Evolutionary conservation across 495 filamentous ascomycete genomes (phyloP), one percentile per base, ranked within the genome.

Genomic region (Ascobolus immersus): DNA sequence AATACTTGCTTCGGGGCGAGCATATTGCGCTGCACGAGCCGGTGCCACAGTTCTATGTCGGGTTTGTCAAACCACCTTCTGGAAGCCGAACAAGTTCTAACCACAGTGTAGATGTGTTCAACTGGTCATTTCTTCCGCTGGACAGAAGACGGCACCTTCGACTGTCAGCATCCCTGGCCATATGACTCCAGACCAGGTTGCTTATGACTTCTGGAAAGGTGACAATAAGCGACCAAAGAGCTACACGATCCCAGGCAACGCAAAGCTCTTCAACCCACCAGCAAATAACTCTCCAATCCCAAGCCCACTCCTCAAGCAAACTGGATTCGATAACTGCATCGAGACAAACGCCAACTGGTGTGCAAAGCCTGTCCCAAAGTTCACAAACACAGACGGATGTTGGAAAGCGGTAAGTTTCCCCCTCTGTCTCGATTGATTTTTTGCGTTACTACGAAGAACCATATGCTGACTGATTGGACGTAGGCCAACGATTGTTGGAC

Each of bases 291-390:
- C n/a, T n/a, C n/a, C n/a, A n/a, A n/a, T n/a, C n/a, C n/a, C n/a
- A n/a, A n/a, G n/a, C n/a, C n/a, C n/a, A n/a, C n/a, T n/a, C n/a
- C n/a, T n/a, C n/a, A n/a, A n/a, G n/a, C n/a, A n/a, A n/a, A 54
- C 61, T 32, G 45, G 41, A 11, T 33, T 54, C 8, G 62, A 60
- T 21, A 46, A 50, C 30, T 75, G 65, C 47, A 54, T 73, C 20
- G 47, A 72, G 32, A 60, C 62, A 37, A 75, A 73, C 44, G 71
- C 54, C 23, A 74, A 78, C 51, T 79, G 73, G 73, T 75, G 70
- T 47, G 69, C 60, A 21, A 41, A 58, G 14, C 61, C 73, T 41
- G 52, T 75, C 0, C 48, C 62, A 0, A 37, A 35, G 7, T 78
- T 71, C 48, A 52, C 48, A 4, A 52, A 53, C 24, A n/a, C n/a